phyloP scores from a whole-genome alignment of 495 filamentous ascomycete species.

The Aeminium ludgeri region DNA sequence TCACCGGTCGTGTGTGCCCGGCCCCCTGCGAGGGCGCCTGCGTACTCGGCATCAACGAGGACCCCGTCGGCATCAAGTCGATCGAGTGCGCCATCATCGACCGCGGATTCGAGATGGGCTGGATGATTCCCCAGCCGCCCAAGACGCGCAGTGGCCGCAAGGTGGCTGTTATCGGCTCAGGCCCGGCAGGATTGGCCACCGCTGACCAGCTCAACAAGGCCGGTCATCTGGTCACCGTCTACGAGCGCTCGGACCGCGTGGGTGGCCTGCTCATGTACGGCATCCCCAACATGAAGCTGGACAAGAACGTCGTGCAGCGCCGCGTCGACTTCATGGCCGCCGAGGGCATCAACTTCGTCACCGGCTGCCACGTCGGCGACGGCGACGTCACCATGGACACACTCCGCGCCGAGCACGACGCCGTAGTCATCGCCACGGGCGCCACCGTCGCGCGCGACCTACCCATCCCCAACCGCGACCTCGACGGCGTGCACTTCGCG shows the following conservation, averaged over 20 bases:
- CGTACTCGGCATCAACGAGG: constrained; percentile 95
- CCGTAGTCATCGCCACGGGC: constrained; percentile 90
- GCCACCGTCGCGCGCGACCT: constrained; percentile 94
- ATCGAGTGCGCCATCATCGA: constrained; percentile 99
- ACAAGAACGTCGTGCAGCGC: constrained; percentile 95
- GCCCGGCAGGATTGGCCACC: constrained; percentile 76
- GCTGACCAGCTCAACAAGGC: constrained; percentile 94
- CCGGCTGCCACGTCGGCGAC: constrained; percentile 61
- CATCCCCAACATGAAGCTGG: constrained; percentile 99
- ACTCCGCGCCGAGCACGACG: constrained; percentile 61
- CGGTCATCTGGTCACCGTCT: constrained; percentile 82
- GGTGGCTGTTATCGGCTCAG: constrained; percentile 85
- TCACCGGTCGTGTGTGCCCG: constrained; percentile 95
- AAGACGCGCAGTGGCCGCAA: constrained; percentile 74
- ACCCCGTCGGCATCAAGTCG: constrained; percentile 96
- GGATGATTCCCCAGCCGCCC: constrained; percentile 84
- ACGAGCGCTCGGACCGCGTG: constrained; percentile 85
- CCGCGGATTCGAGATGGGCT: constrained; percentile 96
- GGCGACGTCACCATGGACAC: constrained; percentile 57
- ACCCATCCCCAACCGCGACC: constrained; percentile 76
- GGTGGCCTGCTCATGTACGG: constrained; percentile 97
- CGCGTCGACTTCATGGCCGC: constrained; percentile 91
- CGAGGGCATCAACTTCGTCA: constrained; percentile 75
- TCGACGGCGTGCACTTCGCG: constrained; percentile 90
- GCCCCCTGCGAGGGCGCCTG: constrained; percentile 96